A percentile compares a stretch with the other conserved stretches of the same genome.
phyloP scores from a whole-genome alignment of 2,329 filamentous ascomycete genomes.

The Blastomyces emzantsi region DNA sequence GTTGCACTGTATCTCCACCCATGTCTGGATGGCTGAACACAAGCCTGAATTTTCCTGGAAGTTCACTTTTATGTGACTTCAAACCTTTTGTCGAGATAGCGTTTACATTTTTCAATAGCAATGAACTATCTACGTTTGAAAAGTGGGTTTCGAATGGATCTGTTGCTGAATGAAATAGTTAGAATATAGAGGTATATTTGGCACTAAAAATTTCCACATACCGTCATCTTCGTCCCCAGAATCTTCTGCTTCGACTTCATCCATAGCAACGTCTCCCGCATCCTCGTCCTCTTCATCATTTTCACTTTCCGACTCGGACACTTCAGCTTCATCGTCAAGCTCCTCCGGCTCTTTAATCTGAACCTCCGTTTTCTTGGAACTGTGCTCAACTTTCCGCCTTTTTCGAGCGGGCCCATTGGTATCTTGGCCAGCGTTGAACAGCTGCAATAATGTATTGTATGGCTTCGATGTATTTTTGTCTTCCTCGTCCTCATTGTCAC shows the following conservation, averaged over 20 bases:
- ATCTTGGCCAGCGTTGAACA: slow-evolving; percentile 40
- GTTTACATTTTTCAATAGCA: slow-evolving; percentile 46
- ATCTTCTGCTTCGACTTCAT: slow-evolving; percentile 14
- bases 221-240: slow-evolving; percentile 29
- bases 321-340: slow-evolving; percentile 37
- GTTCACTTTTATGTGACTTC: slow-evolving; percentile 35
- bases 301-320: slow-evolving; percentile 24
- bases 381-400: slow-evolving; percentile 43
- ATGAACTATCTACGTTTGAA: slow-evolving; percentile 54
- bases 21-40: slow-evolving; percentile 25
- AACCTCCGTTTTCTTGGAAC: slow-evolving; percentile 26
- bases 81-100: slow-evolving; percentile 42
- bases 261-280: slow-evolving; percentile 27
- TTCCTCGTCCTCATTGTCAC: slow-evolving; percentile 27
- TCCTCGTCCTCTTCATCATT: slow-evolving; percentile 43
- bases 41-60: slow-evolving; percentile 26
- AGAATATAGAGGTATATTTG: slow-evolving; percentile 1
- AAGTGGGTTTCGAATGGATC: slow-evolving; percentile 83
- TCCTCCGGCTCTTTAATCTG: slow-evolving; percentile 19
- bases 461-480: slow-evolving; percentile 35
- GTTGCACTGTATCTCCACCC: slow-evolving; percentile 20
- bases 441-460: slow-evolving; percentile 50
- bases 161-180: slow-evolving; percentile 22
- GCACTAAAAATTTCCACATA: slow-evolving; percentile 5
- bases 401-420: slow-evolving; percentile 41